phyloP scores from a whole-genome alignment of 345 rosid genomes.

The Adansonia digitata region DNA sequence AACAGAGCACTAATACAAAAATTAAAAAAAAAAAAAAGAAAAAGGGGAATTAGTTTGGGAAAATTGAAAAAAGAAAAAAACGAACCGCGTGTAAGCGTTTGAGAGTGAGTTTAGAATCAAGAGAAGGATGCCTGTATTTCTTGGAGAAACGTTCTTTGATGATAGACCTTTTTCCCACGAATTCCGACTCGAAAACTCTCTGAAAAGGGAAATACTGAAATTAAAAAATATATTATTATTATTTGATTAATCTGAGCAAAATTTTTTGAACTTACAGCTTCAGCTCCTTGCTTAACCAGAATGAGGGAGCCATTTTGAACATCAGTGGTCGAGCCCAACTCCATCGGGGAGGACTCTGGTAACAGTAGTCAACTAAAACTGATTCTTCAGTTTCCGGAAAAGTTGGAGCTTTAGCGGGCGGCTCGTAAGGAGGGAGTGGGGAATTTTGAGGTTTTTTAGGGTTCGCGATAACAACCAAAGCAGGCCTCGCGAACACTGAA shows the following conservation, averaged over 20 bases:
- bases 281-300: constrained; percentile 74
- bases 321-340: constrained; percentile 28
- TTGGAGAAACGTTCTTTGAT: constrained; percentile 90
- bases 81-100: constrained; percentile 87
- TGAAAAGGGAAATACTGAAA: constrained; percentile 20
- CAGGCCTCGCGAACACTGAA: too few species aligned
- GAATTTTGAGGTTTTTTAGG: not conserved
- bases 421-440: not conserved
- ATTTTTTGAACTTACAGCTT: constrained; percentile 48
- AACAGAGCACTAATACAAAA: not conserved
- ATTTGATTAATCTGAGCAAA: not conserved
- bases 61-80: constrained; percentile 29
- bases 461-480: too few species aligned
- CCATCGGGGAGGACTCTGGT: not conserved
- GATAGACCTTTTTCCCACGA: constrained; percentile 65
- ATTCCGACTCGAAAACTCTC: constrained; percentile 76
- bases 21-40: not conserved
- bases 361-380: not conserved
- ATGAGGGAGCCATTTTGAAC: constrained; percentile 29
- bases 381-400: not conserved
- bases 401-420: not conserved
- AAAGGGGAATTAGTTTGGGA: not conserved
- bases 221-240: not conserved
- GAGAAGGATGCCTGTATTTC: constrained; percentile 86
- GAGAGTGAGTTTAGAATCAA: constrained; percentile 79